Evolutionary conservation across 1,139 yeast genomes (phyloP).

Genomic region (Kluyveromyces sp.): DNA sequence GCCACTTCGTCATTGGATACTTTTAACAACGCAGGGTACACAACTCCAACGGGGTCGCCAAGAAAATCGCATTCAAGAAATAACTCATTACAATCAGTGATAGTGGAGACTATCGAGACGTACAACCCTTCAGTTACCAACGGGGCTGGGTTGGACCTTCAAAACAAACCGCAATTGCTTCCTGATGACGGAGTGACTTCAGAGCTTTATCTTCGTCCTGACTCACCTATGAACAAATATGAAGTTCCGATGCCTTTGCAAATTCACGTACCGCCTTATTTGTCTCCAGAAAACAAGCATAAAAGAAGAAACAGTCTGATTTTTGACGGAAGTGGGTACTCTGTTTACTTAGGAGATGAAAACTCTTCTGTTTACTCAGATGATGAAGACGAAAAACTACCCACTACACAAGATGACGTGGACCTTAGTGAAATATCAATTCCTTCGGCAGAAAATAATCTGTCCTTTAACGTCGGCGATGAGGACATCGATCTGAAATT

Average conservation of each 20-base stretch:
- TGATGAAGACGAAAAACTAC: neutral
- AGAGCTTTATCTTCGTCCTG: constrained; percentile 30
- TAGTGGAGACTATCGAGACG: constrained; percentile 23
- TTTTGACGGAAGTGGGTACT: constrained; percentile 29
- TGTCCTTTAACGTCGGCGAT: constrained; percentile 22
- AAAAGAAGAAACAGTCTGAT: constrained; percentile 22
- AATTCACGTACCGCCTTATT: constrained; percentile 32
- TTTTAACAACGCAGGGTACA: neutral
- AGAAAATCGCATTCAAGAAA: constrained; percentile 3
- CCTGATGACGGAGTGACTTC: constrained; percentile 10
- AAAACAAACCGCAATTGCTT: constrained; percentile 13
- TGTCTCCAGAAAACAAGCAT: constrained; percentile 32
- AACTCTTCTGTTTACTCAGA: constrained; percentile 1
- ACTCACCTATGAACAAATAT: constrained; percentile 32
- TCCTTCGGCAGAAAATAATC: constrained; percentile 25
- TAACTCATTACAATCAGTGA: constrained; percentile 26
- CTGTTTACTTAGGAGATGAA: constrained; percentile 14
- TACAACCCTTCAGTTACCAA: constrained; percentile 8
- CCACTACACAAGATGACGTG: constrained; percentile 6
- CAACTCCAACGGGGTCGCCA: constrained; percentile 3
- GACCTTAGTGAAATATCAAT: constrained; percentile 20
- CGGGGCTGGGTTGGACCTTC: constrained; percentile 7
- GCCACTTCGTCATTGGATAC: neutral
- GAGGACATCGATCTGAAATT: constrained; percentile 21
- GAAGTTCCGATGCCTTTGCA: constrained; percentile 34